Percentiles rank a stretch among this genome's conserved stretches.
These are phyloP conservation scores for Hypoxylon sp. DNA, from an alignment of 2,329 filamentous ascomycete genomes.

Conservation along the genomic window DNA sequence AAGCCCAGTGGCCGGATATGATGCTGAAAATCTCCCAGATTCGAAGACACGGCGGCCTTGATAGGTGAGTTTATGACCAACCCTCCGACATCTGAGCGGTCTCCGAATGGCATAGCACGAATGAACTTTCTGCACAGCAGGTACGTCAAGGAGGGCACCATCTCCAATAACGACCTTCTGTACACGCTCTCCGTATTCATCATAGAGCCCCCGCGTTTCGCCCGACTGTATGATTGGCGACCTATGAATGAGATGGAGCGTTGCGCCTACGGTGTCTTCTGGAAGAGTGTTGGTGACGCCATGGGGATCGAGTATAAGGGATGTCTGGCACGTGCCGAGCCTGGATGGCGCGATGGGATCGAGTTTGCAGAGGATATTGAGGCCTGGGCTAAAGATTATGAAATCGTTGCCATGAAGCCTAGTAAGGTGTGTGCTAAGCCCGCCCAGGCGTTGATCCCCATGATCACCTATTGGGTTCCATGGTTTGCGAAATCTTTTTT, in stretches of 20 bases:
- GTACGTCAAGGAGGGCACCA: slow-evolving; percentile 48
- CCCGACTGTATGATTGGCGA: slow-evolving; percentile 75
- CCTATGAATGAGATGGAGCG: slow-evolving; percentile 70
- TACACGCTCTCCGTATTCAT: slow-evolving; percentile 66
- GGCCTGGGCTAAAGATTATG: slow-evolving; percentile 64
- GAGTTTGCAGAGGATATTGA: slow-evolving; percentile 61
- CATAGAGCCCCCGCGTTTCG: slow-evolving; percentile 70
- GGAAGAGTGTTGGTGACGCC: slow-evolving; percentile 75
- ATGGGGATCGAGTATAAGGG: slow-evolving; percentile 68
- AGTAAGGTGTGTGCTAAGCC: slow-evolving; percentile 57
- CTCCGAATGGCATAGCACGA: slow-evolving; percentile 48
- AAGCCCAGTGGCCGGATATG: no score
- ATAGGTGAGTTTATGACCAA: slow-evolving; percentile 47
- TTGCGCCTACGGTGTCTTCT: slow-evolving; percentile 73
- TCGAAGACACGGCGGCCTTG: slow-evolving; percentile 45
- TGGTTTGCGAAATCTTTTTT: slow-evolving; percentile 55
- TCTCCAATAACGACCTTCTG: slow-evolving; percentile 50
- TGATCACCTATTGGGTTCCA: slow-evolving; percentile 67
- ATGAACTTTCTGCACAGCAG: slow-evolving; percentile 52
- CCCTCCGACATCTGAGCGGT: slow-evolving; percentile 48
- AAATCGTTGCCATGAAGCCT: slow-evolving; percentile 66
- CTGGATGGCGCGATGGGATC: slow-evolving; percentile 57
- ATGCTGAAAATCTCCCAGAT: no score
- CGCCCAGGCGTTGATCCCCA: slow-evolving; percentile 66
- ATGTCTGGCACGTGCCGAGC: slow-evolving; percentile 42